These are phyloP conservation scores for Lodderomyces elongisporus DNA, from an alignment of 1,139 yeast genomes.

Conservation along the genomic window DNA sequence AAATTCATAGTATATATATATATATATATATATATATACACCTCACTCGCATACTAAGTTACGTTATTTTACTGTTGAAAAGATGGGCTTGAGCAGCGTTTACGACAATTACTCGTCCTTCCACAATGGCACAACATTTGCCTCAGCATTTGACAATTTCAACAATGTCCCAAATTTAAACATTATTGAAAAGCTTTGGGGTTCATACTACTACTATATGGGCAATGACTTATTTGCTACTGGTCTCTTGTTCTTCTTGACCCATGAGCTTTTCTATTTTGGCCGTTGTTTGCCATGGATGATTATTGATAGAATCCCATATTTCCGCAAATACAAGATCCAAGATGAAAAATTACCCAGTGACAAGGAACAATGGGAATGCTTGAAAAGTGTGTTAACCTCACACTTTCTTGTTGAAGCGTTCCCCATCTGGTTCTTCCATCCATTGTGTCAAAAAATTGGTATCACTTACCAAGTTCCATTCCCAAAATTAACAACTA, in stretches of 20 bases:
- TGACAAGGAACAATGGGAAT: conserved; percentile 45
- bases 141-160: conserved; percentile 35
- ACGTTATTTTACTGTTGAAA: no score
- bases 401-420: conserved; percentile 45
- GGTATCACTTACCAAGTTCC: conserved; percentile 37
- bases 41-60: no score
- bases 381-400: conserved; percentile 39
- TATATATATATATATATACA: no score
- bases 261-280: conserved; percentile 41
- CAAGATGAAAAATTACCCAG: conserved; percentile 40
- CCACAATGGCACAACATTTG: conserved; percentile 33
- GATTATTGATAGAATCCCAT: conserved; percentile 39
- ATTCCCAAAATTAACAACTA: conserved; percentile 30
- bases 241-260: conserved; percentile 38
- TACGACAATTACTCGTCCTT: conserved; percentile 40
- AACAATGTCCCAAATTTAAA: conserved; percentile 24
- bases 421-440: conserved; percentile 47
- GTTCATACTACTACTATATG: conserved; percentile 38
- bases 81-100: conserved; percentile 18
- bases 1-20: no score
- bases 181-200: conserved; percentile 37
- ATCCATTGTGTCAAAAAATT: conserved; percentile 37
- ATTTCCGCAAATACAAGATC: conserved; percentile 38
- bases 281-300: conserved; percentile 47
- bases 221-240: conserved; percentile 44